These are phyloP conservation scores for Malus domestica DNA, from an alignment of 306 rosid species.

Conservation along the genomic window DNA sequence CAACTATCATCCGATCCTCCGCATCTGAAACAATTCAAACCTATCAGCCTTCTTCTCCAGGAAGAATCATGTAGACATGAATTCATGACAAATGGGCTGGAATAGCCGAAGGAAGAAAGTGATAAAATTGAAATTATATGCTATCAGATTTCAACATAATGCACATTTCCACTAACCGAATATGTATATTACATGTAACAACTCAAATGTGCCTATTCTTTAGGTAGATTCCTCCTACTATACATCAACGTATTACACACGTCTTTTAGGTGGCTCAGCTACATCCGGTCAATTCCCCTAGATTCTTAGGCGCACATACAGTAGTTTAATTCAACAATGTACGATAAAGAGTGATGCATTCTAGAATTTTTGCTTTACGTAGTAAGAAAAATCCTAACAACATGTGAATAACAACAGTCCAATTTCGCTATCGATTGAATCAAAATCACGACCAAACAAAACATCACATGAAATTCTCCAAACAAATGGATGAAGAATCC, in stretches of 20 bases:
- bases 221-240: background rate
- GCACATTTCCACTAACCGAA: background rate
- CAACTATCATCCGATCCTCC: conserved; percentile 78
- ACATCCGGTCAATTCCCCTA: too few relatives aligned
- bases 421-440: background rate
- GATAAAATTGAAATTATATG: background rate
- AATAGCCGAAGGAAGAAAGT: background rate
- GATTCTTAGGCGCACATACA: too few relatives aligned
- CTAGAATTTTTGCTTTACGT: background rate
- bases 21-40: conserved; percentile 50
- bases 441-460: background rate
- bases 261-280: background rate
- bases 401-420: background rate
- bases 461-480: background rate
- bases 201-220: background rate
- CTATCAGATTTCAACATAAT: background rate
- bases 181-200: background rate
- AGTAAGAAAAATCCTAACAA: background rate
- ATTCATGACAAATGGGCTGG: background rate
- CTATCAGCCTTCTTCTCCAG: conserved; percentile 19
- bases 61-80: conserved; percentile 4
- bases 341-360: background rate
- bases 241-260: background rate
- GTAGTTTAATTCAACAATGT: background rate
- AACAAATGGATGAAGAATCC: background rate